These are phyloP conservation scores for Astrocystis sublimbata DNA, from an alignment of 495 filamentous ascomycete genomes.

Conservation along the genomic window DNA sequence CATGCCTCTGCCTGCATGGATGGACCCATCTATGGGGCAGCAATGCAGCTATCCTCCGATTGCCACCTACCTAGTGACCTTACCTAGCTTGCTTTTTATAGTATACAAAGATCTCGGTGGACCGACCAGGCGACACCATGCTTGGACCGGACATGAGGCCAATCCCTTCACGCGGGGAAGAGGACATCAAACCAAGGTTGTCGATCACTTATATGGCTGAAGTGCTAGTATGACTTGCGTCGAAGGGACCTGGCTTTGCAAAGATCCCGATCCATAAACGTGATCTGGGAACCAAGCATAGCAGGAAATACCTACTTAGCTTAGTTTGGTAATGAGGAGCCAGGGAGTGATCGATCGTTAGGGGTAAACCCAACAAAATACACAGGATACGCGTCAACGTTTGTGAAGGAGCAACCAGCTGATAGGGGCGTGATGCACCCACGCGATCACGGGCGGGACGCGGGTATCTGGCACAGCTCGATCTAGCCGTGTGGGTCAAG, in stretches of 20 bases:
- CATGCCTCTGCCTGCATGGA: slow-evolving; percentile 7
- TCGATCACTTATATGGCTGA: slow-evolving; percentile 11
- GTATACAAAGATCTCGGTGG: slow-evolving; percentile 7
- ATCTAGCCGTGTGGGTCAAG: slow-evolving; percentile 20
- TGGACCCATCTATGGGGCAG: slow-evolving; percentile 18
- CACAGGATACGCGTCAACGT: neutral
- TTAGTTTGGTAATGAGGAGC: slow-evolving; percentile 14
- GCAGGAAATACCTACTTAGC: neutral
- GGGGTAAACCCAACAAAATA: neutral
- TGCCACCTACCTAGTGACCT: no score
- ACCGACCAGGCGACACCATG: neutral
- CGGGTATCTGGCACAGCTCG: slow-evolving; percentile 4
- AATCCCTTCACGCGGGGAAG: neutral
- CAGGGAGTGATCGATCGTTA: slow-evolving; percentile 13
- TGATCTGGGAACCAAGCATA: neutral
- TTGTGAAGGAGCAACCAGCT: neutral
- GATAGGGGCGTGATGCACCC: slow-evolving; percentile 16
- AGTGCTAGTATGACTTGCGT: slow-evolving; percentile 21
- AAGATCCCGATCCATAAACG: neutral
- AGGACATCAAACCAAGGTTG: neutral
- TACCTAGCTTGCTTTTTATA: neutral
- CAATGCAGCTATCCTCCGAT: slow-evolving; percentile 16
- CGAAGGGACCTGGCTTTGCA: slow-evolving; percentile 5
- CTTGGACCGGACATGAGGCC: neutral
- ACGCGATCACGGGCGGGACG: slow-evolving; percentile 15